Evolutionary conservation across 2,329 filamentous ascomycete species (phyloP).

Genomic region (Blastomyces gilchristii): DNA sequence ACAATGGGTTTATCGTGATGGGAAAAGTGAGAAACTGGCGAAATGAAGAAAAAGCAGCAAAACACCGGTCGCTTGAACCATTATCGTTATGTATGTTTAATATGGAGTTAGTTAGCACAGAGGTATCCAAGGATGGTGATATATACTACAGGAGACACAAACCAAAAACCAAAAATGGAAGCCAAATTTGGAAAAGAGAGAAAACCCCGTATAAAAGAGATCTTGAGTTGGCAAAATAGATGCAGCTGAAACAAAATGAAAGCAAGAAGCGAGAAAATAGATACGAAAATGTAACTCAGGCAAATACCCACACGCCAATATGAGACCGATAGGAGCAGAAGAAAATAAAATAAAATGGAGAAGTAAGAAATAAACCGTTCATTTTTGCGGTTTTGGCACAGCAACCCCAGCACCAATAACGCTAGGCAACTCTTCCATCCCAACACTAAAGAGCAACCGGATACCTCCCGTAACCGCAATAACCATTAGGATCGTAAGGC

Average conservation of each 20-base stretch:
- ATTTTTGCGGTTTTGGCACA: slow-evolving; percentile 46
- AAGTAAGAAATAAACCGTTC: slow-evolving; percentile 1
- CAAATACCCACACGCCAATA: slow-evolving; percentile 6
- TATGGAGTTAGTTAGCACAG: neutral
- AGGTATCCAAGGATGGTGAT: neutral
- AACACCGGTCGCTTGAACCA: neutral
- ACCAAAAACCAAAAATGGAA: neutral
- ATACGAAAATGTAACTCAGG: neutral
- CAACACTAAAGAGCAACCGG: slow-evolving; percentile 70
- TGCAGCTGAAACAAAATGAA: neutral
- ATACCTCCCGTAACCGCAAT: slow-evolving; percentile 60
- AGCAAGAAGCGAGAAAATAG: neutral
- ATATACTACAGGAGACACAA: slow-evolving; percentile 1
- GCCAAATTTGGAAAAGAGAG: neutral
- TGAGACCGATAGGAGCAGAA: neutral
- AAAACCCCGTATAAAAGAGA: neutral
- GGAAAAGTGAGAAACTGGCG: neutral
- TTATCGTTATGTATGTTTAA: slow-evolving; percentile 3
- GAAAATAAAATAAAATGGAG: neutral
- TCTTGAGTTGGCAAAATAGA: neutral
- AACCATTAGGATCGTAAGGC: slow-evolving; percentile 61
- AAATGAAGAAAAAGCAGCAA: neutral
- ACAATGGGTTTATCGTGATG: neutral
- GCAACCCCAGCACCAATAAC: slow-evolving; percentile 94
- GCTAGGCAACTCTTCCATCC: slow-evolving; percentile 76